These are phyloP conservation scores for Ogataea methylovora DNA, from an alignment of 805 yeast genomes.

Conservation along the genomic window DNA sequence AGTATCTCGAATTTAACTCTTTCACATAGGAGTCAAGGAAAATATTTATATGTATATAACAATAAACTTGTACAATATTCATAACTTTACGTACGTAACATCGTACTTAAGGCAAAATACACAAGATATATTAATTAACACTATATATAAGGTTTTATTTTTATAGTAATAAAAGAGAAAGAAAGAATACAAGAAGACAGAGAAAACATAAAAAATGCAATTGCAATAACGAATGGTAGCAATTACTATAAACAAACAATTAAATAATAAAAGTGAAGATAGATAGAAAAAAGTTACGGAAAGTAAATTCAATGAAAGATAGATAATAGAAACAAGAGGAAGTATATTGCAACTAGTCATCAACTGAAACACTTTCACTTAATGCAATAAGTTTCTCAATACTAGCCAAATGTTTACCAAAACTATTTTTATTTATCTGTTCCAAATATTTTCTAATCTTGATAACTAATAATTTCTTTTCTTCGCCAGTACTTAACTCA, in stretches of 20 bases:
- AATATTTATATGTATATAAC: background rate
- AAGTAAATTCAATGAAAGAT: background rate
- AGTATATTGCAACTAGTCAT: background rate
- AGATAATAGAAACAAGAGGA: too few species aligned
- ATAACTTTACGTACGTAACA: too few species aligned
- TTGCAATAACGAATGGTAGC: background rate
- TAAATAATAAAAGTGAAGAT: background rate
- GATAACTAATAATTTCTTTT: slow-evolving; percentile 60
- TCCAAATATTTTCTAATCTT: slow-evolving; percentile 77
- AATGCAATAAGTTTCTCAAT: slow-evolving; percentile 65
- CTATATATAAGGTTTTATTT: too few species aligned
- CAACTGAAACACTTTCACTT: slow-evolving; percentile 32
- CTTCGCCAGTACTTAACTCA: slow-evolving; percentile 66
- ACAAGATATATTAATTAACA: too few species aligned
- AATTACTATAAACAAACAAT: background rate
- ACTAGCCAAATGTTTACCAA: slow-evolving; percentile 78
- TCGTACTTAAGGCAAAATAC: too few species aligned
- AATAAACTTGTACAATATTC: background rate
- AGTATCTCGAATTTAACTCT: slow-evolving; percentile 24
- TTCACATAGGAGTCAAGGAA: slow-evolving; percentile 7
- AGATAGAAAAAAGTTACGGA: background rate
- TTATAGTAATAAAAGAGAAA: too few species aligned
- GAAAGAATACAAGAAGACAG: background rate
- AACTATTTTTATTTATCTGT: slow-evolving; percentile 57
- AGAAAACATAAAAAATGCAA: too few species aligned